Evolutionary conservation across 345 rosid species (phyloP).

Genomic region (Schrenkiella parvula): DNA sequence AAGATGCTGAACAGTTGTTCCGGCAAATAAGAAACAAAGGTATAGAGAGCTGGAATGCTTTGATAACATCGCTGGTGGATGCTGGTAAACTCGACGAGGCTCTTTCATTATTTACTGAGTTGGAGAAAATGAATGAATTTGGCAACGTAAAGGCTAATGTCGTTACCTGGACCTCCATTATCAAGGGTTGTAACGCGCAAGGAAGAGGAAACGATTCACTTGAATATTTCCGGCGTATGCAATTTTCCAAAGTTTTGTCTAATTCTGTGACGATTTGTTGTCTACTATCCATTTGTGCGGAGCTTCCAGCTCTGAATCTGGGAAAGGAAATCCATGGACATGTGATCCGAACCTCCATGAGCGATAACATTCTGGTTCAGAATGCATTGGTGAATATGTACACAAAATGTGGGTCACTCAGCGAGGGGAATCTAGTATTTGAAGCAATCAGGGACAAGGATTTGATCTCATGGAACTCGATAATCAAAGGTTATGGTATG

Average conservation of each 20-base stretch:
- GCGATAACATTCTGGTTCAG: constrained; percentile 50
- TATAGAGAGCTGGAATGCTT: constrained; percentile 63
- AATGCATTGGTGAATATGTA: constrained; percentile 74
- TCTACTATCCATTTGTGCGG: constrained; percentile 64
- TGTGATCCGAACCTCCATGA: constrained; percentile 44
- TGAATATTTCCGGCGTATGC: constrained; percentile 55
- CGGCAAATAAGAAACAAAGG: constrained; percentile 41
- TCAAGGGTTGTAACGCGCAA: constrained; percentile 56
- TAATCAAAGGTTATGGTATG: constrained; percentile 64
- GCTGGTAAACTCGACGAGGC: constrained; percentile 57
- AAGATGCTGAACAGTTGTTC: constrained; percentile 43
- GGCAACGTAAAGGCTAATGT: constrained; percentile 45
- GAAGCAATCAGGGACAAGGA: constrained; percentile 44
- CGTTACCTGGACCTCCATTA: constrained; percentile 69
- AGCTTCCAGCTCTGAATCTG: constrained; percentile 44
- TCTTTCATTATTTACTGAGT: constrained; percentile 42
- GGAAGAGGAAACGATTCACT: constrained; percentile 51
- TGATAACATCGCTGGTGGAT: constrained; percentile 58
- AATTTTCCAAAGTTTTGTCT: constrained; percentile 39
- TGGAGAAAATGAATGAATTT: constrained; percentile 37
- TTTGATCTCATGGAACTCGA: constrained; percentile 61
- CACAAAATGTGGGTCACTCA: constrained; percentile 58
- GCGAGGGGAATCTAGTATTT: constrained; percentile 44
- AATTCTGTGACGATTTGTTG: constrained; percentile 57
- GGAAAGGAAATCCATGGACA: constrained; percentile 73